These are phyloP conservation scores for Saccharomycopsis schoenii DNA, from an alignment of 805 yeast genomes.

Conservation along the genomic window DNA sequence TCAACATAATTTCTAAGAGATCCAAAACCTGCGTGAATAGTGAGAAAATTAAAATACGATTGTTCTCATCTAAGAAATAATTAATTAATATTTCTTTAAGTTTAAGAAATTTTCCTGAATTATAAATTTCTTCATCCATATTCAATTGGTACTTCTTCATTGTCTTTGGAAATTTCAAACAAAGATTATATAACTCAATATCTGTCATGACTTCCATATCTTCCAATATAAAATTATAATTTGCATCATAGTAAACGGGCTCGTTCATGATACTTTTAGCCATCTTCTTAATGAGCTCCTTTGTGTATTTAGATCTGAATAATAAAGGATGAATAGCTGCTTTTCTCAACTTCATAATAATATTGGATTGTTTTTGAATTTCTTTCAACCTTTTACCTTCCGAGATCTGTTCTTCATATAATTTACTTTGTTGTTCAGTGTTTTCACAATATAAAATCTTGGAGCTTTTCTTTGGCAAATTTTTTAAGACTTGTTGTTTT, in stretches of 20 bases:
- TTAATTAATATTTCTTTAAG: conserved; percentile 48
- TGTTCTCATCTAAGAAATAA: conserved; percentile 42
- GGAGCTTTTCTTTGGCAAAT: conserved; percentile 72
- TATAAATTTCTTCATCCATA: conserved; percentile 42
- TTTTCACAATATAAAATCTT: conserved; percentile 57
- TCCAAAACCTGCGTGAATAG: conserved; percentile 89
- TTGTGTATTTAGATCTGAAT: conserved; percentile 57
- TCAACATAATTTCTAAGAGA: conserved; percentile 68
- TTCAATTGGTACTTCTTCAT: conserved; percentile 43
- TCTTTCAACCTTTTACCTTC: conserved; percentile 27
- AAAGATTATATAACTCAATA: conserved; percentile 69
- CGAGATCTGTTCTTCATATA: conserved; percentile 54
- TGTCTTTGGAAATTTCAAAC: conserved; percentile 63
- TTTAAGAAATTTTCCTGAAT: conserved; percentile 65
- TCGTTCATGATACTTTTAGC: conserved; percentile 71
- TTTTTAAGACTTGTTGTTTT: conserved; percentile 84
- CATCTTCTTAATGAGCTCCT: conserved; percentile 52
- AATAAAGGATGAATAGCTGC: conserved; percentile 89
- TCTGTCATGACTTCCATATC: conserved; percentile 96
- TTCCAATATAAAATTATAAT: conserved; percentile 66
- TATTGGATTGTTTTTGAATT: conserved; percentile 43
- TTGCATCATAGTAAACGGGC: conserved; percentile 72
- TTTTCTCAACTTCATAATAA: conserved; percentile 82
- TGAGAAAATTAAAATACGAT: conserved; percentile 74
- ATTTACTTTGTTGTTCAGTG: conserved; percentile 38